A percentile compares a stretch with the other conserved stretches of the same genome.
Evolutionary conservation across 768 basidiomycete genomes (phyloP).

Genomic region (Lentinula guzmanii): DNA sequence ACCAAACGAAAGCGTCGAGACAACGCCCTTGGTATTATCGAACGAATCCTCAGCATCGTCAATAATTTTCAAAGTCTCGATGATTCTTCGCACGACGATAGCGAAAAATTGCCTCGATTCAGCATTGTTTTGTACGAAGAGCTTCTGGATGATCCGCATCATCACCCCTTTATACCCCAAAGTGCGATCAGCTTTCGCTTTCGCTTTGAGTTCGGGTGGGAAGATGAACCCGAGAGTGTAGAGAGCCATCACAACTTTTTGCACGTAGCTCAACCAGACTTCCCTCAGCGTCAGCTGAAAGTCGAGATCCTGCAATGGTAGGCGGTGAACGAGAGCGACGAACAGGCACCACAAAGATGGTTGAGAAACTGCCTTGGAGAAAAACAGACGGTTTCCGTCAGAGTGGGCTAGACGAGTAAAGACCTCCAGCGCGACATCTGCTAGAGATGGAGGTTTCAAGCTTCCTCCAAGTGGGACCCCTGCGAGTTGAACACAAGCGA

Average conservation of each 20-base stretch:
- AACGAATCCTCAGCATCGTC: constrained; percentile 74
- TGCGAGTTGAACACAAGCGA: constrained; percentile 47
- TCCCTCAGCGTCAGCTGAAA: constrained; percentile 61
- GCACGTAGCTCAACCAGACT: constrained; percentile 70
- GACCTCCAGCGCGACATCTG: constrained; percentile 78
- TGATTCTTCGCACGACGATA: constrained; percentile 55
- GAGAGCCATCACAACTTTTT: constrained; percentile 74
- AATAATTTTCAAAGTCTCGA: constrained; percentile 74
- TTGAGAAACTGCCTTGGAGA: constrained; percentile 56
- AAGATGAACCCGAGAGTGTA: constrained; percentile 86
- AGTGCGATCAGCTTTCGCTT: constrained; percentile 56
- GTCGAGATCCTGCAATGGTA: constrained; percentile 78
- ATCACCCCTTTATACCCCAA: constrained; percentile 69
- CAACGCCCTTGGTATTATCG: constrained; percentile 55
- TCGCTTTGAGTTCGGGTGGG: constrained; percentile 65
- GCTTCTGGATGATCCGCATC: constrained; percentile 64
- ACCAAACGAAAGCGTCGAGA: constrained; percentile 70
- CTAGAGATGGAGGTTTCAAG: constrained; percentile 50
- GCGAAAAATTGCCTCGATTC: constrained; percentile 50
- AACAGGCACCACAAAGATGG: constrained; percentile 57
- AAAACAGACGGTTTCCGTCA: constrained; percentile 73
- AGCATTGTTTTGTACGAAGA: constrained; percentile 41
- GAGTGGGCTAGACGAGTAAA: constrained; percentile 73
- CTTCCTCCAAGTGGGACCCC: constrained; percentile 35
- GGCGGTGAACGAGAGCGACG: constrained; percentile 67